Conservation (phyloP, 2,329 filamentous ascomycete species). For the Didymella glomerata region DNA sequence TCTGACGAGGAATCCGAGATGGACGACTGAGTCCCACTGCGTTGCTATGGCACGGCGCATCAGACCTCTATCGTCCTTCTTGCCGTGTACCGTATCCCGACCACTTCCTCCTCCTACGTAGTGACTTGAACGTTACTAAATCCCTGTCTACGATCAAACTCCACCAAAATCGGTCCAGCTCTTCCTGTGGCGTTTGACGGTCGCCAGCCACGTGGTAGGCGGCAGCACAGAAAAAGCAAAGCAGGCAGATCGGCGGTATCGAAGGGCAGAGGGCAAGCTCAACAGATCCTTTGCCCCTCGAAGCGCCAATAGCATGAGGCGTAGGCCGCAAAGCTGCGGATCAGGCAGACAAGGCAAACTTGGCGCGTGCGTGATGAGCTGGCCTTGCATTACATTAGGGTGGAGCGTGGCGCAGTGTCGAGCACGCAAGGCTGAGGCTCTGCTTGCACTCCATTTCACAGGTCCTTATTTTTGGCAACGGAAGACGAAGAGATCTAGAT, state of each 20-base stretch:
- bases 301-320: background rate
- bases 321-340: background rate
- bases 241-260: background rate
- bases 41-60: no score
- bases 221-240: background rate
- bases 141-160: no score
- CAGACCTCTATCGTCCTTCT: no score
- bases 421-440: background rate
- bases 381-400: conserved; percentile 1
- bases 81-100: no score
- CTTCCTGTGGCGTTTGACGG: no score
- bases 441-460: background rate
- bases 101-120: no score
- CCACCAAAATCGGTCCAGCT: no score
- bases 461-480: background rate
- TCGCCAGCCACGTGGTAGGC: no score
- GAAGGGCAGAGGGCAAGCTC: conserved; percentile 1
- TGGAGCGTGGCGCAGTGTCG: background rate
- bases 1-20: no score
- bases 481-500: background rate
- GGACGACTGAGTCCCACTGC: no score
- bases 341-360: background rate
- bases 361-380: conserved; percentile 2
- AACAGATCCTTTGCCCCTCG: background rate
- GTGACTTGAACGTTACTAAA: no score